Base-by-base conservation (phyloP, 352 stramenopile species). In the Albugo laibachii region DNA sequence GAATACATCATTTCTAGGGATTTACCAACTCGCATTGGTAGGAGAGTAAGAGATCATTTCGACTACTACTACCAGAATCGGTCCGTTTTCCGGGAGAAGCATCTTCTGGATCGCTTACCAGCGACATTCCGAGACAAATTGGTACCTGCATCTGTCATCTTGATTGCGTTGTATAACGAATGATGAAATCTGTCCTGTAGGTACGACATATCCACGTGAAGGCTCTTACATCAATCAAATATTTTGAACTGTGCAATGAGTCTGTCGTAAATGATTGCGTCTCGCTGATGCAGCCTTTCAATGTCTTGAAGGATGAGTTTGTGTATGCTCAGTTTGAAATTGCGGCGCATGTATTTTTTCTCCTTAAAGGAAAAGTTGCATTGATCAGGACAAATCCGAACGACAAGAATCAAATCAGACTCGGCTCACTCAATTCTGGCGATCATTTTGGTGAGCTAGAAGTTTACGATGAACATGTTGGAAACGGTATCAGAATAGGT, bases 381-480 rank as follows among this genome's bases (percentile, higher is more conserved):
- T 49, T 89, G 11, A 75, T 74, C 31, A 83, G 81, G 50, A 66
- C 70, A 16, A 57, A 66, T 11, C 50, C 61, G 1, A 56, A 48
- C 11, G 61, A 50, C 0, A 69, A 64, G 15, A 63, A 62, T 13
- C 74, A 89, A 14, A 54, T 58, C 21, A 59, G 62, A 19, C 47
- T 89, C 8, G 56, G 59, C 1, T 59, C 62, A 5, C 55, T 83
- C 40, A 47, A 19, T 0, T 40, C 72, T n/a, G 77, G 77, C 12
- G 66, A 85, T 16, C 74, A 89, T 46, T 89, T 89, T 61, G 77
- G 77, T n/a, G 77, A 89, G 65, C 57, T 89, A n/a, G 77, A 89
- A 54, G 63, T 89, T 15, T 89, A 85, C 42, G 72, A 89, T 45
- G 62, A 77, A 27, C 53, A 81, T 4, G 68, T 84, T 40, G 77